Evolutionary conservation across 2,329 filamentous ascomycete genomes (phyloP).

Genomic region (Pseudogymnoascus sp.): DNA sequence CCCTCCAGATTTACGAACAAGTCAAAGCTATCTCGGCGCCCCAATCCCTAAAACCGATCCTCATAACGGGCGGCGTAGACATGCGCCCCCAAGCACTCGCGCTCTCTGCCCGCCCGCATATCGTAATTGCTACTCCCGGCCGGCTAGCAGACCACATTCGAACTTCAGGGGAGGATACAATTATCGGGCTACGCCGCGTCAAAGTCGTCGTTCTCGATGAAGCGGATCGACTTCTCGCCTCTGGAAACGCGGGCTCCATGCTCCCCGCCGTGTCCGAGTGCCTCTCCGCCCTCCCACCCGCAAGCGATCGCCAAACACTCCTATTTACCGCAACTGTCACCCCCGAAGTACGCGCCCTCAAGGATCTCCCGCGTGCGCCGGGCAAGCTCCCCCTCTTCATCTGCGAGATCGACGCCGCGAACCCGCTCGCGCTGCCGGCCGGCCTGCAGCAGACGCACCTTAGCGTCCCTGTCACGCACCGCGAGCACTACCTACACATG

Average conservation of each 20-base stretch:
- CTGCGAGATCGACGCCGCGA: constrained; percentile 74
- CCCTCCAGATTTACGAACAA: constrained; percentile 93
- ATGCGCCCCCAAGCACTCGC: constrained; percentile 87
- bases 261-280: constrained; percentile 89
- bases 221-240: constrained; percentile 78
- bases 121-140: constrained; percentile 91
- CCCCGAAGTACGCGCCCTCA: constrained; percentile 79
- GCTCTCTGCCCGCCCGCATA: constrained; percentile 71
- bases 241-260: constrained; percentile 73
- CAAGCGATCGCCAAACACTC: constrained; percentile 76
- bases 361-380: constrained; percentile 62
- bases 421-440: constrained; percentile 62
- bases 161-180: constrained; percentile 84
- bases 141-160: constrained; percentile 88
- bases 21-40: constrained; percentile 86
- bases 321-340: constrained; percentile 96
- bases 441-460: constrained; percentile 80
- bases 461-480: constrained; percentile 81
- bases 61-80: constrained; percentile 89
- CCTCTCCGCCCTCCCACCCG: constrained; percentile 69
- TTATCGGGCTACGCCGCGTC: constrained; percentile 69
- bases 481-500: constrained; percentile 89
- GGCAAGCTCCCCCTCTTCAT: constrained; percentile 74
- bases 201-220: constrained; percentile 90
- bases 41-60: constrained; percentile 75